Evolutionary conservation across 805 yeast species (phyloP).

Genomic region (Wickerhamomyces strasburgensis): DNA sequence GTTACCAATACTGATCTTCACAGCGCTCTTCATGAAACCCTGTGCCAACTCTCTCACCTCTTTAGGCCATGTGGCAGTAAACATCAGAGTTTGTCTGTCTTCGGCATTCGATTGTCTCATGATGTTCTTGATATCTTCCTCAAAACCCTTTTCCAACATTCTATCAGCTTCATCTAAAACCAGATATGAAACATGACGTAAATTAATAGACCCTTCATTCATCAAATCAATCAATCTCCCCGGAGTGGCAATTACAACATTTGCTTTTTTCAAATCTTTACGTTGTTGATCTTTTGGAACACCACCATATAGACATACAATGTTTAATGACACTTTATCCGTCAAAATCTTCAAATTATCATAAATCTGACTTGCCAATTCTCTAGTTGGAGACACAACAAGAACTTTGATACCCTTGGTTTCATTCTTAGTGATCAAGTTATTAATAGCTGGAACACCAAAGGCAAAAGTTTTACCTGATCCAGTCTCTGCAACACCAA

Average conservation of each 20-base stretch:
- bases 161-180: slow-evolving; percentile 98
- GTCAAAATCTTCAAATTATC: slow-evolving; percentile 72
- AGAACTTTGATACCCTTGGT: slow-evolving; percentile 61
- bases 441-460: slow-evolving; percentile 93
- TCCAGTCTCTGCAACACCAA: slow-evolving; percentile 98
- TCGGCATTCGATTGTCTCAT: slow-evolving; percentile 51
- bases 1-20: slow-evolving; percentile 88
- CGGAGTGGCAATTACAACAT: slow-evolving; percentile 95
- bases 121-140: slow-evolving; percentile 87
- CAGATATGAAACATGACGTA: slow-evolving; percentile 64
- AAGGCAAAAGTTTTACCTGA: slow-evolving; percentile 97
- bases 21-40: slow-evolving; percentile 79
- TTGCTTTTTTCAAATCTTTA: slow-evolving; percentile 55
- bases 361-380: slow-evolving; percentile 88
- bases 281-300: slow-evolving; percentile 94
- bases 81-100: slow-evolving; percentile 89
- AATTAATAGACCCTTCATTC: slow-evolving; percentile 78
- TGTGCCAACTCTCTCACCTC: slow-evolving; percentile 91
- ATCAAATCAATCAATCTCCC: slow-evolving; percentile 90
- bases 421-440: slow-evolving; percentile 36
- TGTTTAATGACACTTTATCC: slow-evolving; percentile 53
- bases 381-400: slow-evolving; percentile 95
- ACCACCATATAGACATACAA: slow-evolving; percentile 94
- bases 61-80: slow-evolving; percentile 99
- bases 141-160: slow-evolving; percentile 97